Conservation (phyloP, 495 filamentous ascomycete genomes). For the Penicillium daleae region DNA sequence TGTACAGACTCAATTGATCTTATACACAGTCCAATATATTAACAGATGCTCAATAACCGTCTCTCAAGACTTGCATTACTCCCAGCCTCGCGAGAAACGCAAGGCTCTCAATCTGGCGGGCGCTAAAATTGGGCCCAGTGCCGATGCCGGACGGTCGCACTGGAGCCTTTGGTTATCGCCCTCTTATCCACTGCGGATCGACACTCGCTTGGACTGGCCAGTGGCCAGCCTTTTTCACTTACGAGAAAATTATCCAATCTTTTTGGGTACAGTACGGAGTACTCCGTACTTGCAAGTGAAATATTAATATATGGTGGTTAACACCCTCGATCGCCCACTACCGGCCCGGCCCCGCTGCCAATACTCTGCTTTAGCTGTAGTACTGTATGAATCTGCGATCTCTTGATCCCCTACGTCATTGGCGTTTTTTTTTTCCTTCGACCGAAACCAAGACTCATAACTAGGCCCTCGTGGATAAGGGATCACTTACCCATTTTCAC, state of each 20-base stretch:
- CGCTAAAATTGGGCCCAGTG: neutral
- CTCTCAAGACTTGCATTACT: neutral
- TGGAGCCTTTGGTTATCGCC: constrained; percentile 3
- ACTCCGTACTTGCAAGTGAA: too few relatives aligned
- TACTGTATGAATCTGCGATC: too few relatives aligned
- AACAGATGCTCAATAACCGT: neutral
- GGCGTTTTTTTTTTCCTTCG: neutral
- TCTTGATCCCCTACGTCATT: neutral
- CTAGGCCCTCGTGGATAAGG: neutral
- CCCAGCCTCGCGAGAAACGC: neutral
- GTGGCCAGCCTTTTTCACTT: neutral
- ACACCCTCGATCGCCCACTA: constrained; percentile 1
- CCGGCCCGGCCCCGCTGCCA: neutral
- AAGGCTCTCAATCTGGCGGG: neutral
- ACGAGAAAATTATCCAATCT: constrained; percentile 1
- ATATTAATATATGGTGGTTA: neutral
- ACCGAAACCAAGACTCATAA: neutral
- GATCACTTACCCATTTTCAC: neutral
- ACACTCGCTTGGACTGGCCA: constrained; percentile 1
- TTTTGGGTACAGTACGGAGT: too few relatives aligned
- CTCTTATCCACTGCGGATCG: constrained; percentile 17
- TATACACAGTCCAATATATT: neutral
- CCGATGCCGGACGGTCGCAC: constrained; percentile 27
- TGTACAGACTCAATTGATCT: neutral
- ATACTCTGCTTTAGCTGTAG: neutral